These are phyloP conservation scores for Xylariaceae sp. DNA, from an alignment of 2,329 filamentous ascomycete genomes.

Conservation along the genomic window DNA sequence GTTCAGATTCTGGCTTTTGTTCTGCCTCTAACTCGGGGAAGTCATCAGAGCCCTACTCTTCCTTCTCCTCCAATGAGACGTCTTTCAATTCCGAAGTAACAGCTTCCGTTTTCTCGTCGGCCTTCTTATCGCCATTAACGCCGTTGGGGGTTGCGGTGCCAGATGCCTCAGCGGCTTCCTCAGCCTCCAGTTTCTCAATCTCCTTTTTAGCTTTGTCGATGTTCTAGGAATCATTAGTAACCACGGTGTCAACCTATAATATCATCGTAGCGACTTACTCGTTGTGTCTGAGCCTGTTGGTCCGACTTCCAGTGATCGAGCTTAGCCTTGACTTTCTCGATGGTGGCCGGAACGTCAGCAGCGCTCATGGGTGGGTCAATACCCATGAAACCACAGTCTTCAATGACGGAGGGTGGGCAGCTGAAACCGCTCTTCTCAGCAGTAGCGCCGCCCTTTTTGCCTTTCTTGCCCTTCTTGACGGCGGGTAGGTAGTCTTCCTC, in stretches of 20 bases:
- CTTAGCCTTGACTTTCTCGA: conserved; percentile 93
- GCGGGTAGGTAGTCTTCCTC: conserved; percentile 86
- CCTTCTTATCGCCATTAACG: conserved; percentile 53
- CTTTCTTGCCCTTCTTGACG: conserved; percentile 87
- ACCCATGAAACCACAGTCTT: conserved; percentile 83
- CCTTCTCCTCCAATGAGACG: conserved; percentile 58
- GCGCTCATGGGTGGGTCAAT: conserved; percentile 88
- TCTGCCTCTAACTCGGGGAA: conserved; percentile 13
- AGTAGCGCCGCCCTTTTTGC: conserved; percentile 68
- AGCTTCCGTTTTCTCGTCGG: conserved; percentile 59
- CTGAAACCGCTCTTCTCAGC: conserved; percentile 68
- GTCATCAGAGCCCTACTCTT: conserved; percentile 48
- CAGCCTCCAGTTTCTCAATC: conserved; percentile 84
- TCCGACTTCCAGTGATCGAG: conserved; percentile 89
- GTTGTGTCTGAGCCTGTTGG: conserved; percentile 86
- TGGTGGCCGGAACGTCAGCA: conserved; percentile 76
- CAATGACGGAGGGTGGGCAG: conserved; percentile 88
- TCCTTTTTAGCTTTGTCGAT: conserved; percentile 96
- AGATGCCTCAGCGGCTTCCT: conserved; percentile 58
- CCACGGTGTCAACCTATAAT: not conserved
- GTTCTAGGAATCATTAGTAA: conserved; percentile 68
- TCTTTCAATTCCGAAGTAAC: conserved; percentile 59
- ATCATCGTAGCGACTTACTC: conserved; percentile 63
- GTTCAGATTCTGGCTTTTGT: not conserved
- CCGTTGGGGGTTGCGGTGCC: conserved; percentile 52